Evolutionary conservation across 208 protist species (phyloP), one percentile per base, ranked within the genome.

Genomic region (Acanthamoeba castellanii): DNA sequence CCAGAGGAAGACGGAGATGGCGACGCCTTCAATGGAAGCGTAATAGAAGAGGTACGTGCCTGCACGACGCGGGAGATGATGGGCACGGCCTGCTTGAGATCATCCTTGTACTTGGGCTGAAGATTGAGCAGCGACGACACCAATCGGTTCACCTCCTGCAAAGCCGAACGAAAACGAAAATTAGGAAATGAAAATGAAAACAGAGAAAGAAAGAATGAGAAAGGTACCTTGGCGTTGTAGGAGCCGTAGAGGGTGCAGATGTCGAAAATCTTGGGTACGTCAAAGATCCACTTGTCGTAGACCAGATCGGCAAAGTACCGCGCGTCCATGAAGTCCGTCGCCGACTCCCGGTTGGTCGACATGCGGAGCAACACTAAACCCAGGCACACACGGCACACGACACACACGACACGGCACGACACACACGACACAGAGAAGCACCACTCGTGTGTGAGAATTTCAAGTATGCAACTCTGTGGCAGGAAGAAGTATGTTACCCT

Each of bases 251-350:
- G 88, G 9, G 64, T 66, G 34, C 76, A 70, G 16, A 95, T 90
- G 30, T 95, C 92, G 14, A 95, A 95, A 6, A 95, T 11, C 81
- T 95, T 95, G 59, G 92, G 92, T 4, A 95, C 57, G 81, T 95
- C 92, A 64, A 94, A 94, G 34, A 94, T 25, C 70, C 70, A 94
- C 34, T 94, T 94, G 25, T 94, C 70, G 34, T 94, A 94, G 14
- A 94, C n/a, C 47, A 84, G 9, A 42, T 94, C 72, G 22, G 90
- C 90, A 47, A 55, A 94, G 37, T 78, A 78, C 3, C 55, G 47
- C 27, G 66, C 90, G 42, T 55, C 37, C 42, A 95, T 91, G 42
- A 95, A 95, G n/a, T 88, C 76, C 34, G 57, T 70, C 22, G 13
- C 34, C n/a, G 50, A 70, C 45, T 95, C 92, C 59, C 61, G 92